Evolutionary conservation across 2,329 filamentous ascomycete genomes (phyloP).

Genomic region (Decorospora gaudefroyi): DNA sequence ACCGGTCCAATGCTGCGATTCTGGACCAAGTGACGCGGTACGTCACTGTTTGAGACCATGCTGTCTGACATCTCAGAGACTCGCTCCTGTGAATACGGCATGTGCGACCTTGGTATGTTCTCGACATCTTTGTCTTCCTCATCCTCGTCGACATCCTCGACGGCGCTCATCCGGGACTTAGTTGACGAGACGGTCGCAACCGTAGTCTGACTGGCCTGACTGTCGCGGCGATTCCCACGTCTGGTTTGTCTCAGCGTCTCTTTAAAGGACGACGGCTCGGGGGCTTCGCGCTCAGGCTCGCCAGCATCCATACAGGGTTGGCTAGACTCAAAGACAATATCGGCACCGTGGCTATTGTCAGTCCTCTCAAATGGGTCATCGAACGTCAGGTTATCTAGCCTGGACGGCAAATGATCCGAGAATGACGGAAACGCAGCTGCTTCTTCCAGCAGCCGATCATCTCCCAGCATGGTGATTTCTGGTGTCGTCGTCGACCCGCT

Average conservation of each 20-base stretch:
- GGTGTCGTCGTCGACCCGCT: conserved; percentile 14
- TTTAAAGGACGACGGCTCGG: conserved; percentile 20
- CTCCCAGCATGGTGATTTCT: conserved; percentile 15
- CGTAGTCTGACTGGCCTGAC: conserved; percentile 45
- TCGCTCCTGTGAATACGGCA: conserved; percentile 26
- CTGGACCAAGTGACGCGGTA: conserved; percentile 30
- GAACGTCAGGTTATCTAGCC: conserved; percentile 24
- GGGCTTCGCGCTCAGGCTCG: conserved; percentile 13
- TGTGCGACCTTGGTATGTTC: conserved; percentile 48
- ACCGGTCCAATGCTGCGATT: conserved; percentile 30
- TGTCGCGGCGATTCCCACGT: conserved; percentile 33
- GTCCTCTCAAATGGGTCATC: conserved; percentile 21
- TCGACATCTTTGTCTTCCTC: conserved; percentile 56
- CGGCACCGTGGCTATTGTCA: conserved; percentile 21
- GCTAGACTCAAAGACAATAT: conserved; percentile 41
- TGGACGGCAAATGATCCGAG: conserved; percentile 18
- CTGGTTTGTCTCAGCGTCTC: conserved; percentile 42
- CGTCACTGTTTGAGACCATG: conserved; percentile 47
- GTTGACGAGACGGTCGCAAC: conserved; percentile 49
- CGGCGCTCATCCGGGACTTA: conserved; percentile 49
- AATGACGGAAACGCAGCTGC: conserved; percentile 17
- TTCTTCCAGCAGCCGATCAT: conserved; percentile 34
- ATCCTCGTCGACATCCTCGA: conserved; percentile 41
- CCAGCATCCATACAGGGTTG: conserved; percentile 22
- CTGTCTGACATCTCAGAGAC: conserved; percentile 33